Evolutionary conservation across 2,329 filamentous ascomycete species (phyloP).

Genomic region (Claviceps humidiphila): DNA sequence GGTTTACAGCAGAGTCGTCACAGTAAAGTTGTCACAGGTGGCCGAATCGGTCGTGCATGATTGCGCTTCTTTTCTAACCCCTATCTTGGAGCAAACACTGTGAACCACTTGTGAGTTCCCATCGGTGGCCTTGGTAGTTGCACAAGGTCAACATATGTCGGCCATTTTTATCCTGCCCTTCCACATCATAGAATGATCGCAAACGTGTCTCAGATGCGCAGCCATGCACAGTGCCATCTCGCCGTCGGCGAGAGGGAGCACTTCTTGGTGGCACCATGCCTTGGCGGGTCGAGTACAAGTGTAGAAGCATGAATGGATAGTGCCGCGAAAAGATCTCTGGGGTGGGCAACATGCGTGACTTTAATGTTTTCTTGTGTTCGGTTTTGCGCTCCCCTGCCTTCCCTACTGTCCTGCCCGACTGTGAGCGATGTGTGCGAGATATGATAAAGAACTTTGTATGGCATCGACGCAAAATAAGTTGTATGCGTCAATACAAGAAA

Average conservation of each 20-base stretch:
- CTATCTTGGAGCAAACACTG: neutral
- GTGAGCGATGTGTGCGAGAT: neutral
- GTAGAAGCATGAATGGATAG: conserved; percentile 28
- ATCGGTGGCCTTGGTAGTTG: neutral
- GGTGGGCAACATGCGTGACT: neutral
- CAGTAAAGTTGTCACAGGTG: no score
- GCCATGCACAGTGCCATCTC: no score
- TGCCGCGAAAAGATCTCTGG: conserved; percentile 33
- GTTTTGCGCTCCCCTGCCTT: neutral
- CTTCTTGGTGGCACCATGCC: conserved; percentile 35
- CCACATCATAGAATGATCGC: no score
- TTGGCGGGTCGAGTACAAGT: conserved; percentile 37
- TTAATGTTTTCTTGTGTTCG: neutral
- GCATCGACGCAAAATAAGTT: neutral
- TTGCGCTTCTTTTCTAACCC: no score
- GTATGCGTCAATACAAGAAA: neutral
- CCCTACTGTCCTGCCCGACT: neutral
- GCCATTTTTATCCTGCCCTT: no score
- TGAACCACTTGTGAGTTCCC: neutral
- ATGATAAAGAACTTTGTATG: neutral
- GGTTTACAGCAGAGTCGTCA: no score
- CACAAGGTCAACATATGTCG: conserved; percentile 7
- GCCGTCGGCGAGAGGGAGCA: no score
- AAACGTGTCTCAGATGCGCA: no score
- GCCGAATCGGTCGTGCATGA: no score